A percentile compares a stretch with the other conserved stretches of the same genome.
Conservation (phyloP, 768 basidiomycete genomes). For the Phanerodontia chrysosporium region DNA sequence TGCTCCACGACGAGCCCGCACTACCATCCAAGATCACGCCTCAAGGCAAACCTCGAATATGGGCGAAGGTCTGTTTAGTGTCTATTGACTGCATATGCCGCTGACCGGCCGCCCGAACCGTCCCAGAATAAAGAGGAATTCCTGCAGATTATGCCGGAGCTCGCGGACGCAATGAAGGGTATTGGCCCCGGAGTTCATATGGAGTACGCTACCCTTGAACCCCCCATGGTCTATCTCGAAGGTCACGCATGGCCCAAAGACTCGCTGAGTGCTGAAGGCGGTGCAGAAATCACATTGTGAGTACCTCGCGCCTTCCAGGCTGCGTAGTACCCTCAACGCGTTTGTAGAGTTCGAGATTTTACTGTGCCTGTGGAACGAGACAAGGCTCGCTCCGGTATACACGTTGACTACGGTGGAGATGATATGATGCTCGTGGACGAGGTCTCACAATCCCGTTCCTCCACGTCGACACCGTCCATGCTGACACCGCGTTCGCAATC, state of each 20-base stretch:
- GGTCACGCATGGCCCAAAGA: constrained; percentile 12
- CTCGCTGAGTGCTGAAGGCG: constrained; percentile 10
- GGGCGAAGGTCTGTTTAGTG: constrained; percentile 8
- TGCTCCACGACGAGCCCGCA: not conserved
- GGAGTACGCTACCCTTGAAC: constrained; percentile 6
- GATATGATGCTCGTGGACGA: constrained; percentile 10
- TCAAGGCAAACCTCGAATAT: constrained; percentile 9
- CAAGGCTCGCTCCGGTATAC: not conserved
- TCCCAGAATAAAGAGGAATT: constrained; percentile 19
- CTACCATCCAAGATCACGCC: not conserved
- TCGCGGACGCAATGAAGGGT: constrained; percentile 4
- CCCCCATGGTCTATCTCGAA: constrained; percentile 19
- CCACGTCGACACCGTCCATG: not conserved
- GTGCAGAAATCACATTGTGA: constrained; percentile 15
- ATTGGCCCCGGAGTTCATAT: constrained; percentile 10
- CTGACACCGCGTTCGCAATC: not conserved
- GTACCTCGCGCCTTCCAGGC: not conserved
- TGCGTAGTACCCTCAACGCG: not conserved
- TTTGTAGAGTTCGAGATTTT: constrained; percentile 4
- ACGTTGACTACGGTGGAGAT: constrained; percentile 3
- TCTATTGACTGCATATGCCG: not conserved
- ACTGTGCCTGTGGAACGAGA: not conserved
- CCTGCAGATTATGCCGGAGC: constrained; percentile 12
- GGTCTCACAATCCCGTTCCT: not conserved
- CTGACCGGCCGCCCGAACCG: not conserved